Percentiles rank a stretch among this genome's conserved stretches.
Evolutionary conservation across 2,329 filamentous ascomycete species (phyloP).

Genomic region (Cyphellophora attinorum): DNA sequence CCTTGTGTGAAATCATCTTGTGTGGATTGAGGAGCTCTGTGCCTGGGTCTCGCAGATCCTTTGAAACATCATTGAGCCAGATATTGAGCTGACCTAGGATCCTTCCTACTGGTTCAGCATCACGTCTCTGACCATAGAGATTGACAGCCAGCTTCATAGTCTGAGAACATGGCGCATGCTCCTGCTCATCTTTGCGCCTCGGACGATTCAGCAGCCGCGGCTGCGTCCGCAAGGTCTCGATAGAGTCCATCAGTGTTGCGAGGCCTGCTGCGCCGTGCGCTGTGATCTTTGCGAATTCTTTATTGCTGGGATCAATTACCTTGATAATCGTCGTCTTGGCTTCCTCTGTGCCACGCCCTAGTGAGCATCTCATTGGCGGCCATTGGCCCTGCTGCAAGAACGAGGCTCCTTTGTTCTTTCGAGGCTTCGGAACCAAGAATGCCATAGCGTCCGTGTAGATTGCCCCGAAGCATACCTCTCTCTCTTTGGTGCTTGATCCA

Average conservation of each 20-base stretch:
- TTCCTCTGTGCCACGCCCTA: slow-evolving; percentile 8
- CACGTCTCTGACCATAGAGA: slow-evolving; percentile 66
- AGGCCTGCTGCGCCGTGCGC: slow-evolving; percentile 55
- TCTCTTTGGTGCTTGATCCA: slow-evolving; percentile 9
- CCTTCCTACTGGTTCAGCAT: slow-evolving; percentile 55
- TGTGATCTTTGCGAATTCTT: slow-evolving; percentile 71
- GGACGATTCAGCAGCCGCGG: slow-evolving; percentile 61
- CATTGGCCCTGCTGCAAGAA: slow-evolving; percentile 8
- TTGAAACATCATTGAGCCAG: slow-evolving; percentile 56
- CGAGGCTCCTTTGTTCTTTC: slow-evolving; percentile 2
- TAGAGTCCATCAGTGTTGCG: slow-evolving; percentile 62
- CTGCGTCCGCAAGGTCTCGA: slow-evolving; percentile 58
- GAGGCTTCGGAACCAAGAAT: slow-evolving; percentile 16
- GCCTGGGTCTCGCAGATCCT: slow-evolving; percentile 57
- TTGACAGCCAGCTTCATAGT: slow-evolving; percentile 60
- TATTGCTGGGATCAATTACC: slow-evolving; percentile 61
- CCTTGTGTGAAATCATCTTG: no score
- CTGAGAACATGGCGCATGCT: slow-evolving; percentile 53
- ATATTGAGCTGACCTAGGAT: slow-evolving; percentile 58
- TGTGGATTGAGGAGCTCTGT: slow-evolving; percentile 73
- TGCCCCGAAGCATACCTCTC: slow-evolving; percentile 19
- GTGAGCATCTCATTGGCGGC: slow-evolving; percentile 17
- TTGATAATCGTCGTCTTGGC: slow-evolving; percentile 48
- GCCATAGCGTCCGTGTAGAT: slow-evolving; percentile 13
- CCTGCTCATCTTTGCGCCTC: slow-evolving; percentile 51